Conservation (phyloP, 192 early-diverging fungal species). For the Jimgerdemannia flammicorona region DNA sequence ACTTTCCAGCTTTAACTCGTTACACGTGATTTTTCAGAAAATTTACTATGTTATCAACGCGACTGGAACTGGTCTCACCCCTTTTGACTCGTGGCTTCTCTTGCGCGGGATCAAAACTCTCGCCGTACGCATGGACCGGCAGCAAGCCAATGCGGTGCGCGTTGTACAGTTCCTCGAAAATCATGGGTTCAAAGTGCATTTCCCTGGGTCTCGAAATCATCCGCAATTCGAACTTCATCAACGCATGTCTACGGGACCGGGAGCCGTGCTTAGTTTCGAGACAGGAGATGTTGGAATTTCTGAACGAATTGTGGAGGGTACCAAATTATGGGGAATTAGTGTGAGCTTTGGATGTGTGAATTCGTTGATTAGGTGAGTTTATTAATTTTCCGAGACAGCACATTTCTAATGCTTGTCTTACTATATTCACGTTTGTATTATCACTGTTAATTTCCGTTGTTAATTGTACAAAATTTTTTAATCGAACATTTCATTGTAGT, state of each 20-base stretch:
- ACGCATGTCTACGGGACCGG: constrained; percentile 76
- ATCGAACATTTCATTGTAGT: constrained; percentile 31
- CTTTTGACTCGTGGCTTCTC: constrained; percentile 92
- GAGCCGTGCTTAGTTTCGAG: constrained; percentile 93
- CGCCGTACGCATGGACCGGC: constrained; percentile 93
- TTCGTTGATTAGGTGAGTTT: constrained; percentile 81
- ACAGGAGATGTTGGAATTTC: constrained; percentile 80
- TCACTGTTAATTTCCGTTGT: not conserved
- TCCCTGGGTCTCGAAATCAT: constrained; percentile 80
- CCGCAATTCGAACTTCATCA: constrained; percentile 82
- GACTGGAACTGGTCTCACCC: constrained; percentile 83
- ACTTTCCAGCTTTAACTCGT: not conserved
- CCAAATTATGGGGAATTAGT: constrained; percentile 85
- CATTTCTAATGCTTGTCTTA: too few species aligned
- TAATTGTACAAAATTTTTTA: not conserved
- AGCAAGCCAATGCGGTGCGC: constrained; percentile 76
- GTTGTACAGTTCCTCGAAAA: constrained; percentile 82
- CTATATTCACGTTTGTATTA: too few species aligned
- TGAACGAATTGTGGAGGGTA: constrained; percentile 78
- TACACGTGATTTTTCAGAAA: constrained; percentile 38
- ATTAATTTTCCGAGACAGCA: not conserved
- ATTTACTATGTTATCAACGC: constrained; percentile 95
- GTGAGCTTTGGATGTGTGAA: constrained; percentile 99
- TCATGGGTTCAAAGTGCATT: constrained; percentile 82
- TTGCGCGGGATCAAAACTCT: constrained; percentile 95